These are phyloP conservation scores for Camelina neglecta DNA, from an alignment of 345 rosid species.

Conservation along the genomic window DNA sequence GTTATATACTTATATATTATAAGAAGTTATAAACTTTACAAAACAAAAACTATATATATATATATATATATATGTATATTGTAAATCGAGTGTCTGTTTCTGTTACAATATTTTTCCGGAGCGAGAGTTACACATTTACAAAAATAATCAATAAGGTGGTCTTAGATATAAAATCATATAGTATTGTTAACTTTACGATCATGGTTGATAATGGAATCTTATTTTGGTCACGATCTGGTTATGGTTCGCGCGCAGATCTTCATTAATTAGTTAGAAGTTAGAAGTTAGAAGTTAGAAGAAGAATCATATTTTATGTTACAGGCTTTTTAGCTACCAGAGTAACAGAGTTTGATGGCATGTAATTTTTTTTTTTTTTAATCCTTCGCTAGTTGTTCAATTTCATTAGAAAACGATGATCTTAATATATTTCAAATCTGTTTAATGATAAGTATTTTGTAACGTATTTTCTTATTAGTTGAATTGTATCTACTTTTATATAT, in stretches of 20 bases:
- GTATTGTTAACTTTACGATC: too few species aligned
- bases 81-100: too few species aligned
- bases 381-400: not conserved
- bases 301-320: conserved; percentile 7
- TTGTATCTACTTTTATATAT: not conserved
- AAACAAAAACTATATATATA: too few species aligned
- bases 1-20: too few species aligned
- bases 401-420: not conserved
- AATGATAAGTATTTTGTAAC: not conserved
- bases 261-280: not conserved
- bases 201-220: conserved; percentile 1
- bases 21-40: too few species aligned
- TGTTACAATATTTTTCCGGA: too few species aligned
- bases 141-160: not conserved
- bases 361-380: too few species aligned
- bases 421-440: not conserved
- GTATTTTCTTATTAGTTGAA: not conserved
- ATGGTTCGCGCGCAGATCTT: conserved; percentile 25
- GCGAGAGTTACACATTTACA: not conserved
- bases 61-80: too few species aligned
- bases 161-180: not conserved
- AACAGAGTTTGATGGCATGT: conserved; percentile 9
- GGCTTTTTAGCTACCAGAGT: conserved; percentile 11
- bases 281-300: conserved; percentile 7
- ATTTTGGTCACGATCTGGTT: conserved; percentile 21